phyloP scores from a whole-genome alignment of 2,329 filamentous ascomycete species.

The Fusarium torulosum region DNA sequence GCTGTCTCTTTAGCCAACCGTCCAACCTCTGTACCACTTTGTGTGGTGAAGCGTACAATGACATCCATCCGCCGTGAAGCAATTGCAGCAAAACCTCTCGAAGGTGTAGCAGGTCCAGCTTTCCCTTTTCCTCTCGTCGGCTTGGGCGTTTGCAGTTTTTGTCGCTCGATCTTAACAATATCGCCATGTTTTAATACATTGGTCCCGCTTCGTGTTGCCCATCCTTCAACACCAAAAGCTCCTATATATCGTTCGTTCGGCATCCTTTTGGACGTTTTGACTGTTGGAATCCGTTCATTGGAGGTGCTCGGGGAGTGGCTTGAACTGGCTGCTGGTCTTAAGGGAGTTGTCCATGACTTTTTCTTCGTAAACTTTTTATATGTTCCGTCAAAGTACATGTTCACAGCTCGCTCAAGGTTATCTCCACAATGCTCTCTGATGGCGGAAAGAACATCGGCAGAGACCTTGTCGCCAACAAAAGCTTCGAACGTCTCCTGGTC shows the following conservation, averaged over 20 bases:
- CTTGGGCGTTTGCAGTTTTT: constrained; percentile 75
- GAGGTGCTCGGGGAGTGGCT: constrained; percentile 21
- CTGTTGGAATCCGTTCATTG: constrained; percentile 22
- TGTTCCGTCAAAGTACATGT: constrained; percentile 78
- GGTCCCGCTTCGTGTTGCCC: constrained; percentile 87
- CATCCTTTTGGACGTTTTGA: constrained; percentile 46
- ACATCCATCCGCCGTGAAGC: constrained; percentile 80
- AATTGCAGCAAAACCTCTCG: constrained; percentile 61
- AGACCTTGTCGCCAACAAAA: constrained; percentile 70
- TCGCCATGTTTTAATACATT: constrained; percentile 85
- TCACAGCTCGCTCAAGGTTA: constrained; percentile 72
- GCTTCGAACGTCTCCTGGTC: constrained; percentile 69
- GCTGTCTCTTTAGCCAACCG: constrained; percentile 88
- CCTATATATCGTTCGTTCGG: constrained; percentile 79
- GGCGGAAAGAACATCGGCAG: constrained; percentile 60
- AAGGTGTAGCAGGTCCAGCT: constrained; percentile 52
- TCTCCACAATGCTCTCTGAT: constrained; percentile 68
- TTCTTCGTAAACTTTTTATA: constrained; percentile 66
- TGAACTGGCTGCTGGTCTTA: constrained; percentile 12
- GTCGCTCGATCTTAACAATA: constrained; percentile 85
- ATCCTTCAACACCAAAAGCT: constrained; percentile 90
- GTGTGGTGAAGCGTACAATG: constrained; percentile 90
- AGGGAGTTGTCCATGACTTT: constrained; percentile 21
- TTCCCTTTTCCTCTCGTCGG: constrained; percentile 60
- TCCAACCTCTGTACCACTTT: constrained; percentile 83